phyloP scores from a whole-genome alignment of 164 flowering plant genomes.

The Stephania japonica region DNA sequence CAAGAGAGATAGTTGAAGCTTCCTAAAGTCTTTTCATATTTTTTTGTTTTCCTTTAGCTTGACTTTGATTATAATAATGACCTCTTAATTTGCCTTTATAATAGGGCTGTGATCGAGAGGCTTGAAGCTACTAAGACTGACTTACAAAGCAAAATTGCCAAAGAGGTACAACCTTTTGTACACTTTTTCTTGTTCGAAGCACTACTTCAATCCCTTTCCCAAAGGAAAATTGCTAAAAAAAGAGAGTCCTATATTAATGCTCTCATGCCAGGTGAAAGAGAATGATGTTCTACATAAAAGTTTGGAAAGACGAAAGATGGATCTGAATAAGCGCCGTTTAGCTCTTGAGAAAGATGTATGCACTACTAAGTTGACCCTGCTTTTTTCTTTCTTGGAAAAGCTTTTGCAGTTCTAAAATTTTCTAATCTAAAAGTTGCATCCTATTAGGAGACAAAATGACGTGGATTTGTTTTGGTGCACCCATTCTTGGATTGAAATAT shows the following conservation, averaged over 20 bases:
- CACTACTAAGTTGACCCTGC: neutral
- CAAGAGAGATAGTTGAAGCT: neutral
- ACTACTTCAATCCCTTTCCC: neutral
- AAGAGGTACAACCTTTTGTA: conserved; percentile 46
- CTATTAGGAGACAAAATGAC: neutral
- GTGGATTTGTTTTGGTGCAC: neutral
- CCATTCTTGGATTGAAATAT: neutral
- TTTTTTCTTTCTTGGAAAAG: conserved; percentile 1
- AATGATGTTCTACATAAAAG: conserved; percentile 51
- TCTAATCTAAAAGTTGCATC: conserved; percentile 1
- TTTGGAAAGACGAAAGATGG: conserved; percentile 55
- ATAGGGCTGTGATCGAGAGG: conserved; percentile 57
- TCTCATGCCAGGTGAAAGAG: conserved; percentile 43
- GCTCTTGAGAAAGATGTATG: conserved; percentile 85
- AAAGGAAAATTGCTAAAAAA: neutral
- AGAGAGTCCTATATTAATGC: neutral
- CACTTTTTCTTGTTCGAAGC: neutral
- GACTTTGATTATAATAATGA: neutral
- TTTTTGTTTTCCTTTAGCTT: neutral
- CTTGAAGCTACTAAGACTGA: conserved; percentile 59
- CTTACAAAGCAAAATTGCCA: conserved; percentile 48
- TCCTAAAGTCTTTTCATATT: neutral
- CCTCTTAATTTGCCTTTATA: conserved; percentile 2
- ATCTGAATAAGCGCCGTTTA: conserved; percentile 61
- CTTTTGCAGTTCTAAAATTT: conserved; percentile 2